A percentile compares a stretch with the other conserved stretches of the same genome.
Evolutionary conservation across 768 basidiomycete genomes (phyloP).

Genomic region (Phaffia tasmanica): DNA sequence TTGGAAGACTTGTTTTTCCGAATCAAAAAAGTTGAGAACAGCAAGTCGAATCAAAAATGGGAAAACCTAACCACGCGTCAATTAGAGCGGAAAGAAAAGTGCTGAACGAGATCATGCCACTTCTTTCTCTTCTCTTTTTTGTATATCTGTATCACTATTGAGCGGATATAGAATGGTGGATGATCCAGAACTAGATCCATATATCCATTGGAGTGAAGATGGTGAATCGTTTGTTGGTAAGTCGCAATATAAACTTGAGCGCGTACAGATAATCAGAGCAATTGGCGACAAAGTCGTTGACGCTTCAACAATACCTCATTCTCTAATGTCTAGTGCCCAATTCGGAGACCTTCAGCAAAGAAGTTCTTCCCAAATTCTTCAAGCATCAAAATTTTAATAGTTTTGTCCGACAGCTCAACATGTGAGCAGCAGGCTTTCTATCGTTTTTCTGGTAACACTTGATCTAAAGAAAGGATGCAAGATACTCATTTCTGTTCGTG

Average conservation of each 20-base stretch:
- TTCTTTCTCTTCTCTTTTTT: background rate
- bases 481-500: background rate
- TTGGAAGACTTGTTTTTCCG: background rate
- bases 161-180: slow-evolving; percentile 18
- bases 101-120: background rate
- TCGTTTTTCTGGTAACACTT: background rate
- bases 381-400: slow-evolving; percentile 92
- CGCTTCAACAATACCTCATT: background rate
- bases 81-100: background rate
- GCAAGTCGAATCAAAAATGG: background rate
- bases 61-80: no score
- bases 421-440: slow-evolving; percentile 39
- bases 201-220: slow-evolving; percentile 17
- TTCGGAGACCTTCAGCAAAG: slow-evolving; percentile 19
- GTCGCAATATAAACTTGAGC: background rate
- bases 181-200: slow-evolving; percentile 1
- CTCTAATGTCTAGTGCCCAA: slow-evolving; percentile 14
- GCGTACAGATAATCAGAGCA: background rate
- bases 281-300: background rate
- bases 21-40: background rate
- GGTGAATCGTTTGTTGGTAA: slow-evolving; percentile 24
- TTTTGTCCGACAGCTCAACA: slow-evolving; percentile 86
- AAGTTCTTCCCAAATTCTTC: slow-evolving; percentile 79
- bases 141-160: background rate
- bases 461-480: background rate